Evolutionary conservation across 345 rosid species (phyloP).

Genomic region (Populus ilicifolia): DNA sequence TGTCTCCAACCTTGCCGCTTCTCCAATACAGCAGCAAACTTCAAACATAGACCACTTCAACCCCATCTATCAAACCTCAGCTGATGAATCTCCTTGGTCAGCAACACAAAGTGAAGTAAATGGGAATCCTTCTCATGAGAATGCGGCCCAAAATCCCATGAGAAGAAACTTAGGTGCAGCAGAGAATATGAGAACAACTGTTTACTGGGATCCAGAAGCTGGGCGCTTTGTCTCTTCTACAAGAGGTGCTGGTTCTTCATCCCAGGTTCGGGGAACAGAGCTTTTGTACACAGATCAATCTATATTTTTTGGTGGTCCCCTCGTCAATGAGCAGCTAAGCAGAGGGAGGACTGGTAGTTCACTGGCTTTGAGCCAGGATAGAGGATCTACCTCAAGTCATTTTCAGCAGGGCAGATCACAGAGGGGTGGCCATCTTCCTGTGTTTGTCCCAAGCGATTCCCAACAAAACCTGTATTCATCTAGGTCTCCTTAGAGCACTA

Average conservation of each 20-base stretch:
- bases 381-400: conserved; percentile 43
- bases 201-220: conserved; percentile 87
- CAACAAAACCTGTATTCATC: conserved; percentile 45
- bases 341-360: conserved; percentile 40
- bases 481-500: conserved; percentile 36
- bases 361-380: conserved; percentile 23
- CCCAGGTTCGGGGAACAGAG: conserved; percentile 48
- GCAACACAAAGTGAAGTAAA: conserved; percentile 33
- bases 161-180: conserved; percentile 35
- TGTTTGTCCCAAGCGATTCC: conserved; percentile 74
- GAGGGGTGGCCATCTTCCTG: conserved; percentile 82
- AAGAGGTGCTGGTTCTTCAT: conserved; percentile 22
- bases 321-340: conserved; percentile 41
- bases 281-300: conserved; percentile 53
- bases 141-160: conserved; percentile 27
- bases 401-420: conserved; percentile 60
- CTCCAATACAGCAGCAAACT: conserved; percentile 42
- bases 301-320: conserved; percentile 65
- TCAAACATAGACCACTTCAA: conserved; percentile 64
- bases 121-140: conserved; percentile 17
- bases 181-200: conserved; percentile 49
- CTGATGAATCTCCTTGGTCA: conserved; percentile 53
- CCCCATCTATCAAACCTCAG: conserved; percentile 65
- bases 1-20: conserved; percentile 35
- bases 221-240: conserved; percentile 66